Evolutionary conservation across 768 basidiomycete genomes (phyloP).

Genomic region (Trametes punicea): DNA sequence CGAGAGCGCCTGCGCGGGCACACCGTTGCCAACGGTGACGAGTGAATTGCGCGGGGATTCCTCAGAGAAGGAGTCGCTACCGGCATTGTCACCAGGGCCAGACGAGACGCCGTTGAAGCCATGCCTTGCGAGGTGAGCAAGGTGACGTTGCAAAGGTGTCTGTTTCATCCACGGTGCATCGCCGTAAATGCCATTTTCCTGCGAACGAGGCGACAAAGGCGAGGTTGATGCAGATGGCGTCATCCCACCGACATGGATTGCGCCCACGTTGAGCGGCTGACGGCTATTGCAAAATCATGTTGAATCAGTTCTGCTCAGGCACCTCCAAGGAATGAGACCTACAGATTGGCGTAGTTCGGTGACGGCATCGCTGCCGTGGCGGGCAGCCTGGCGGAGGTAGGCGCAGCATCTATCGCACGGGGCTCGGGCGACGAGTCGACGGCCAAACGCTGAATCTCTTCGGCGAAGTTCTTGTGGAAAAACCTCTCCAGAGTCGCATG

Average conservation of each 20-base stretch:
- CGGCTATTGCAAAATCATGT: background rate
- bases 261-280: conserved; percentile 21
- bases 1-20: conserved; percentile 31
- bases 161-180: conserved; percentile 42
- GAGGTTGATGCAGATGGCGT: conserved; percentile 15
- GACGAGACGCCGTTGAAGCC: conserved; percentile 82
- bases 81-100: conserved; percentile 60
- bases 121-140: conserved; percentile 78
- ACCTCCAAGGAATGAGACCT: background rate
- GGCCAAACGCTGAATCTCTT: conserved; percentile 72
- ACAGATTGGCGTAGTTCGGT: conserved; percentile 16
- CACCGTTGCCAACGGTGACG: conserved; percentile 62
- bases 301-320: background rate
- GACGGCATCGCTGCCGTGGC: conserved; percentile 18
- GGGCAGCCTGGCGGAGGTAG: conserved; percentile 14
- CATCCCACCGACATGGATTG: conserved; percentile 23
- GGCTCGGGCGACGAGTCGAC: conserved; percentile 55
- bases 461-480: conserved; percentile 80
- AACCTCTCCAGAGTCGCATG: conserved; percentile 86
- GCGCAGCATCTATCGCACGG: conserved; percentile 8
- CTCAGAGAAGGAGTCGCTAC: conserved; percentile 56
- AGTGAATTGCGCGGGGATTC: conserved; percentile 75
- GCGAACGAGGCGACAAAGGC: conserved; percentile 20
- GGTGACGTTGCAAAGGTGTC: conserved; percentile 75
- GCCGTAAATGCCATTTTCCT: conserved; percentile 14